Percentiles rank a stretch among this genome's conserved stretches.
phyloP scores from a whole-genome alignment of 352 stramenopile genomes.

The Pythium aristosporum region DNA sequence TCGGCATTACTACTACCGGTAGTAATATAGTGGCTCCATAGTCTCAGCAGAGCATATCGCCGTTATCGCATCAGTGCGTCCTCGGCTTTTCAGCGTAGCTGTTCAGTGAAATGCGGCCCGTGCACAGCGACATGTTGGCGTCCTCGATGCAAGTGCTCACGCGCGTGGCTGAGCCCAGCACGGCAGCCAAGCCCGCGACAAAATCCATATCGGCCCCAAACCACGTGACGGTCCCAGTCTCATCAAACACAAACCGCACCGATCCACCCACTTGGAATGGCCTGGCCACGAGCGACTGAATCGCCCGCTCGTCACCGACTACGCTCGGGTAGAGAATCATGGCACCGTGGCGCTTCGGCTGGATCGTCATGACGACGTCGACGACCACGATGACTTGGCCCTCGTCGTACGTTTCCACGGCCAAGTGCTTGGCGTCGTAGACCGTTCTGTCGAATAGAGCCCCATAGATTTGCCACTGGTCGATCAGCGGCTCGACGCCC shows the following conservation, averaged over 20 bases:
- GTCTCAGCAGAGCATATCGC: background rate
- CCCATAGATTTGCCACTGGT: slow-evolving; percentile 23
- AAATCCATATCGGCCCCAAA: slow-evolving; percentile 63
- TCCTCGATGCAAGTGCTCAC: slow-evolving; percentile 9
- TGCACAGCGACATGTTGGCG: slow-evolving; percentile 2
- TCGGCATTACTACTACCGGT: no score
- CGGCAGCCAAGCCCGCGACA: slow-evolving; percentile 32
- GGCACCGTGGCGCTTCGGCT: slow-evolving; percentile 36
- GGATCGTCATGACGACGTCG: background rate
- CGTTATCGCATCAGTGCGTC: background rate
- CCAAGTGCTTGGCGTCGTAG: background rate
- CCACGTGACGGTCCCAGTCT: slow-evolving; percentile 26
- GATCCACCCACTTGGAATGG: slow-evolving; percentile 35
- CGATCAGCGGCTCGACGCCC: slow-evolving; percentile 45
- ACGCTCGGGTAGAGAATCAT: slow-evolving; percentile 43
- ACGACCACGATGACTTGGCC: slow-evolving; percentile 1
- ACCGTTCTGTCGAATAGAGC: background rate
- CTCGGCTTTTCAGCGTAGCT: background rate
- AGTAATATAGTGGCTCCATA: background rate
- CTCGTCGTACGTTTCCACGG: background rate
- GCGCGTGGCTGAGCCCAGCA: slow-evolving; percentile 35
- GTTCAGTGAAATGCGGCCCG: slow-evolving; percentile 1
- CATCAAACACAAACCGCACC: slow-evolving; percentile 7
- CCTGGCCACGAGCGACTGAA: slow-evolving; percentile 44
- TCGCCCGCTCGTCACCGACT: slow-evolving; percentile 30